Evolutionary conservation across 805 yeast species (phyloP).

Genomic region (Saccharomyces paradoxus): DNA sequence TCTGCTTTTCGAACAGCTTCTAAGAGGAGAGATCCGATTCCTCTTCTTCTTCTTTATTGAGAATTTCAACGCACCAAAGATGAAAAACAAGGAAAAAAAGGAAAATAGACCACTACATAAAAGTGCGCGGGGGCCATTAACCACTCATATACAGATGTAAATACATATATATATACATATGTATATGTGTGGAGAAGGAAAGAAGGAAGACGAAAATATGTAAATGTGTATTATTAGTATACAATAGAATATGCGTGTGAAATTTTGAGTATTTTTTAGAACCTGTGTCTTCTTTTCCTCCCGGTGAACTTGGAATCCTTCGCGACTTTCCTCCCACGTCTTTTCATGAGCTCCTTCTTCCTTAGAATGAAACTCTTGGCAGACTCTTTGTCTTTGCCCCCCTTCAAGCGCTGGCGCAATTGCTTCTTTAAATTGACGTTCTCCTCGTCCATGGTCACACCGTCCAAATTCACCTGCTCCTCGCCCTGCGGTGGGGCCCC

Average conservation of each 20-base stretch:
- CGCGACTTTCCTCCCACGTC: slow-evolving; percentile 85
- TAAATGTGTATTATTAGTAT: background rate
- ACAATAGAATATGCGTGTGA: background rate
- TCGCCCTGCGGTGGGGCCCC: slow-evolving; percentile 67
- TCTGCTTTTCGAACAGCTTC: background rate
- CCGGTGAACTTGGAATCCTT: slow-evolving; percentile 88
- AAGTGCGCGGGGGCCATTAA: background rate
- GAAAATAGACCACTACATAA: background rate
- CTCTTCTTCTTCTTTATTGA: background rate
- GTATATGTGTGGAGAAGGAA: background rate
- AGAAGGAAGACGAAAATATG: background rate
- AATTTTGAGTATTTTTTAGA: slow-evolving; percentile 30
- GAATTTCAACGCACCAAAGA: background rate
- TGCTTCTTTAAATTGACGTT: slow-evolving; percentile 30
- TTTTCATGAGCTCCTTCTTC: slow-evolving; percentile 88
- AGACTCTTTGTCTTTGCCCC: slow-evolving; percentile 42
- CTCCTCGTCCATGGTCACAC: slow-evolving; percentile 65
- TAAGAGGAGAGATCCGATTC: background rate
- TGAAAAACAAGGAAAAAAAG: background rate
- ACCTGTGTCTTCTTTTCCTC: slow-evolving; percentile 63
- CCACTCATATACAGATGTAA: background rate
- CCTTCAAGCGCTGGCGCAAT: slow-evolving; percentile 3
- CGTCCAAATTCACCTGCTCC: slow-evolving; percentile 63
- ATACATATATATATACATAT: slow-evolving; percentile 1
- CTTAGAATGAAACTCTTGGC: slow-evolving; percentile 75